Evolutionary conservation across 2,329 filamentous ascomycete genomes (phyloP).

Genomic region (Arthrobotrys sinensis): DNA sequence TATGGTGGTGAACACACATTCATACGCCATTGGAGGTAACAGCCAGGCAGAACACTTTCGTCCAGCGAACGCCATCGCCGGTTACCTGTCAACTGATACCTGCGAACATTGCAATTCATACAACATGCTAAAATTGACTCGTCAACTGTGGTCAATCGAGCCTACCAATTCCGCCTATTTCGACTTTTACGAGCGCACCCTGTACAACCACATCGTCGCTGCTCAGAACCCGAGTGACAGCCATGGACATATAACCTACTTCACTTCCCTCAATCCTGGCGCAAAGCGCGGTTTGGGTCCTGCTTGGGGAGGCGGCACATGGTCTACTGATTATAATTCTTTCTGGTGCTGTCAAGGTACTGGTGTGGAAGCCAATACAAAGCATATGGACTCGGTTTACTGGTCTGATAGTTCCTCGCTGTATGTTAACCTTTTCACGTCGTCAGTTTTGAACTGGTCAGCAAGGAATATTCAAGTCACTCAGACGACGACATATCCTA

Average conservation of each 20-base stretch:
- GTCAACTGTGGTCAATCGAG: slow-evolving; percentile 71
- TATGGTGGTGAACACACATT: slow-evolving; percentile 70
- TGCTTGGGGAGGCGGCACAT: slow-evolving; percentile 73
- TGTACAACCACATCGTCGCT: slow-evolving; percentile 72
- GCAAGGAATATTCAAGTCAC: slow-evolving; percentile 68
- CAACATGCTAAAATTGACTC: slow-evolving; percentile 74
- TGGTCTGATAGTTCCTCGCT: slow-evolving; percentile 68
- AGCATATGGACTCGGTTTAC: slow-evolving; percentile 73
- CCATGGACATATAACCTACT: slow-evolving; percentile 73
- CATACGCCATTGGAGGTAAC: slow-evolving; percentile 73
- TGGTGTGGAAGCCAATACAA: slow-evolving; percentile 72
- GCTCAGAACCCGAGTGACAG: slow-evolving; percentile 69
- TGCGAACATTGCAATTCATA: slow-evolving; percentile 73
- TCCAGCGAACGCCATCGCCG: slow-evolving; percentile 69
- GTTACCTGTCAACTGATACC: slow-evolving; percentile 69
- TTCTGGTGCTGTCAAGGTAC: slow-evolving; percentile 74
- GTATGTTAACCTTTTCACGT: slow-evolving; percentile 71
- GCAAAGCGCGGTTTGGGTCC: slow-evolving; percentile 71
- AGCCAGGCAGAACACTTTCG: slow-evolving; percentile 73
- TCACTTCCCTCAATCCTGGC: slow-evolving; percentile 71
- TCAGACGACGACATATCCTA: slow-evolving; percentile 70
- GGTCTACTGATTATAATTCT: slow-evolving; percentile 72
- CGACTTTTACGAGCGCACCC: slow-evolving; percentile 72
- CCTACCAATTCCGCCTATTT: slow-evolving; percentile 70
- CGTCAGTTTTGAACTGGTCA: slow-evolving; percentile 70